phyloP scores from a whole-genome alignment of 2,329 filamentous ascomycete species.

The Magnaporthiopsis rhizophila region DNA sequence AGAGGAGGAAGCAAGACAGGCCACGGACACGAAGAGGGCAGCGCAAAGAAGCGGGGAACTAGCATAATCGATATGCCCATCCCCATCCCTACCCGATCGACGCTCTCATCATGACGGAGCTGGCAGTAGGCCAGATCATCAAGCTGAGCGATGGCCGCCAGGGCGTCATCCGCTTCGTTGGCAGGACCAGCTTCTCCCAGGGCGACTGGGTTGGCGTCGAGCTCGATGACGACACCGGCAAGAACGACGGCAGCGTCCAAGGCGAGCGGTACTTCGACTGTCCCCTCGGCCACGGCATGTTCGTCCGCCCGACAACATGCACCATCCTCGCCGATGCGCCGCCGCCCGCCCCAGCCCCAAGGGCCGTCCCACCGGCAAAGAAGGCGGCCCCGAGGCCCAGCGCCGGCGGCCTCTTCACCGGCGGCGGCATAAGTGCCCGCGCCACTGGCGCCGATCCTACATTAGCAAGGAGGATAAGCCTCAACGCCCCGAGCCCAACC shows the following conservation, averaged over 20 bases:
- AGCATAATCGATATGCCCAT: conserved; percentile 1
- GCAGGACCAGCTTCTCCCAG: conserved; percentile 67
- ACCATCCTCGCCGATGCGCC: conserved; percentile 45
- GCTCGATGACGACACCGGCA: conserved; percentile 71
- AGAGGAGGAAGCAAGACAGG: background rate
- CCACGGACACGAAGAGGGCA: background rate
- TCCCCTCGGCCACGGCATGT: conserved; percentile 69
- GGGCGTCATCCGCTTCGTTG: conserved; percentile 73
- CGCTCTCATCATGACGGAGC: conserved; percentile 41
- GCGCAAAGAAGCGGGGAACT: background rate
- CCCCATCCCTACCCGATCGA: background rate
- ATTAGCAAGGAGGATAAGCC: conserved; percentile 55
- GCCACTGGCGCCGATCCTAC: conserved; percentile 41
- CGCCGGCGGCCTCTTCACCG: conserved; percentile 34
- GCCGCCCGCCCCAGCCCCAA: conserved; percentile 20
- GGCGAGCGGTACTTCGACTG: conserved; percentile 87
- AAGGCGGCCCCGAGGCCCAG: conserved; percentile 37
- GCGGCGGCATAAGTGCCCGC: conserved; percentile 27
- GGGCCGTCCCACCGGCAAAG: conserved; percentile 26
- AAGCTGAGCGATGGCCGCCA: conserved; percentile 70
- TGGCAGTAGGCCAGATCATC: conserved; percentile 64
- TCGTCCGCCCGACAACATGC: conserved; percentile 67
- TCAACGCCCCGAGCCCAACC: conserved; percentile 66
- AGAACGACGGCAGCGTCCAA: conserved; percentile 89
- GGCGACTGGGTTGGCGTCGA: conserved; percentile 90